Evolutionary conservation across 805 yeast genomes (phyloP).

Genomic region (Candida multigemmis): DNA sequence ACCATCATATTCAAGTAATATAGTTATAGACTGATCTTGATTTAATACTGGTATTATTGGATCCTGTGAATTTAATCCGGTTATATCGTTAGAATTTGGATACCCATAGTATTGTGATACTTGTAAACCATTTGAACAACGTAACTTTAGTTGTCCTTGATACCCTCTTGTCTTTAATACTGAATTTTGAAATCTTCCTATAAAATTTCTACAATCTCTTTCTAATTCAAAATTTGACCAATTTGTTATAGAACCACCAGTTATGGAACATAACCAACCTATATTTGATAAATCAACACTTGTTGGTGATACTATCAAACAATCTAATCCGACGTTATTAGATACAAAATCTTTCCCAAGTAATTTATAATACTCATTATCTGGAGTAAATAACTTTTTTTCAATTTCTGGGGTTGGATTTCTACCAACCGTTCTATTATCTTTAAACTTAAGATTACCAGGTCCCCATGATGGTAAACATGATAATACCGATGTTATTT

Average conservation of each 20-base stretch:
- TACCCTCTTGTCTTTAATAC: slow-evolving; percentile 53
- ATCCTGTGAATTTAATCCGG: slow-evolving; percentile 37
- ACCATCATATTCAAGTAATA: slow-evolving; percentile 71
- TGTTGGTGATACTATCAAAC: slow-evolving; percentile 58
- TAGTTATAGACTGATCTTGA: slow-evolving; percentile 57
- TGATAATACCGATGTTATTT: slow-evolving; percentile 60
- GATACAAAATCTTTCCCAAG: slow-evolving; percentile 49
- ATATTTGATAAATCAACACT: slow-evolving; percentile 67
- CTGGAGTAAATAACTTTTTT: slow-evolving; percentile 48
- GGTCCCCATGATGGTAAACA: slow-evolving; percentile 76
- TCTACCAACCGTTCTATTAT: slow-evolving; percentile 28
- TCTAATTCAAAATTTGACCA: slow-evolving; percentile 62
- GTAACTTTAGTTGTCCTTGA: slow-evolving; percentile 73
- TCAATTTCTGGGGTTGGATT: slow-evolving; percentile 32
- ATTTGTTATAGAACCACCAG: slow-evolving; percentile 63
- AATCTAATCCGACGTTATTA: slow-evolving; percentile 64
- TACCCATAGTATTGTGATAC: slow-evolving; percentile 67
- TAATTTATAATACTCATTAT: slow-evolving; percentile 51
- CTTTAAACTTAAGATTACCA: slow-evolving; percentile 50
- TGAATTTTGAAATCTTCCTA: slow-evolving; percentile 48
- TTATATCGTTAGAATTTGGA: slow-evolving; percentile 14
- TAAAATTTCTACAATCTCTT: slow-evolving; percentile 60
- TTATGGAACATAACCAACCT: slow-evolving; percentile 53
- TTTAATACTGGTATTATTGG: slow-evolving; percentile 63
- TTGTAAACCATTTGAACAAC: slow-evolving; percentile 84